Evolutionary conservation across 768 basidiomycete species (phyloP), one percentile per base, ranked within the genome.

Genomic region (Boletus rubropictus): DNA sequence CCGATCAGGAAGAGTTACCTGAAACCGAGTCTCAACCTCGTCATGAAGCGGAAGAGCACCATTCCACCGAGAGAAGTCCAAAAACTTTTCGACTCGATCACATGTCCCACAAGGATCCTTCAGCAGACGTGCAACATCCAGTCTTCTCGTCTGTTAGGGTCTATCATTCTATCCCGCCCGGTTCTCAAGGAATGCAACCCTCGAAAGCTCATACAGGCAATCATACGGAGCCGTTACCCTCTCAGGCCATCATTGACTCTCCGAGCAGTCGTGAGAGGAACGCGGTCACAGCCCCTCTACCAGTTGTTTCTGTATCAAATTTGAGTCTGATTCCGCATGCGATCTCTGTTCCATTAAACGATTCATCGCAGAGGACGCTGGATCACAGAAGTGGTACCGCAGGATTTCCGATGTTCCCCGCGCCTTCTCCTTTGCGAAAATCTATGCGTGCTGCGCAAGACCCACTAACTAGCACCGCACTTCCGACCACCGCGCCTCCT

Each of bases 361-460:
- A 72, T 35, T 58, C 58, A 3, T 56, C 66, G 4, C 55, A 65
- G 11, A 56, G 32, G 11, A 48, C 44, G 25, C 44, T 64, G 25
- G 52, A 58, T 36, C 69, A 72, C 21, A 82, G 77, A 49, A 59
- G 63, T 39, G 69, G 66, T 48, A 46, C 69, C 7, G 45, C 75
- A 0, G 71, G 72, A 33, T 82, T 86, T 55, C 81, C 84, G 2
- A 68, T 71, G n/a, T 72, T 88, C 25, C 84, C 85, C 20, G 81
- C 78, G 4, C 84, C 85, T 2, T 75, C 81, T 42, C 80, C 84
- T 4, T 66, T 86, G 41, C 79, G 81, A 21, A 89, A 87, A 66
- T 86, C 84, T 0, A 74, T 78, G 50, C 77, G 78, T 21, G 56
- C 70, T 11, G 56, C 69, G 28, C 72, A 72, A 17, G 84, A 83